phyloP scores from a whole-genome alignment of 306 rosid genomes.

The Inga laurina region DNA sequence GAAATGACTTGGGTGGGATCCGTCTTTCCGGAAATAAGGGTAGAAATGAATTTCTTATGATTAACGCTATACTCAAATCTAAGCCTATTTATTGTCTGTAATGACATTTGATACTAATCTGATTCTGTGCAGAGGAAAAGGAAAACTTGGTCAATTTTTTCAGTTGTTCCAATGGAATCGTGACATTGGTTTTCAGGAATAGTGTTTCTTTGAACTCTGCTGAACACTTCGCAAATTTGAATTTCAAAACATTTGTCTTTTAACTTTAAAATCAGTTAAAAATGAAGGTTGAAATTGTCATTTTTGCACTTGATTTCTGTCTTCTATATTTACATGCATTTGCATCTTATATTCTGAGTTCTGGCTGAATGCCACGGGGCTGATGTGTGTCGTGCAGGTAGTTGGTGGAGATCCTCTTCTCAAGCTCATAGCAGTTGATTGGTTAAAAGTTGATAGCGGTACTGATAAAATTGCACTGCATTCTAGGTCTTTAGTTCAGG shows the following conservation, averaged over 20 bases:
- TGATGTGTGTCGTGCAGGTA: conserved; percentile 47
- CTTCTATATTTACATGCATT: conserved; percentile 25
- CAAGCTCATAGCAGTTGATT: conserved; percentile 80
- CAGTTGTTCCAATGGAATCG: not conserved
- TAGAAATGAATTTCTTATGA: not conserved
- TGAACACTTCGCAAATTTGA: not conserved
- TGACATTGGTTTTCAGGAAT: not conserved
- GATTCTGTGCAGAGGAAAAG: conserved; percentile 9
- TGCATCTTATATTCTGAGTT: conserved; percentile 20
- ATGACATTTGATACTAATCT: not conserved
- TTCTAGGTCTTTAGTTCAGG: conserved; percentile 76
- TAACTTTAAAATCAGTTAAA: conserved; percentile 15
- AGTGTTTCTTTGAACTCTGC: conserved; percentile 28
- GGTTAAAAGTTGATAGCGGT: conserved; percentile 72
- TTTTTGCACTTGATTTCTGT: not conserved
- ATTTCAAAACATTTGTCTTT: conserved; percentile 6
- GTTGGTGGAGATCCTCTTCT: conserved; percentile 92
- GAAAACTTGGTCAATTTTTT: not conserved
- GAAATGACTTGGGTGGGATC: not conserved
- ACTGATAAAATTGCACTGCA: conserved; percentile 72
- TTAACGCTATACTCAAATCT: not conserved
- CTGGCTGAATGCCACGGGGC: conserved; percentile 23
- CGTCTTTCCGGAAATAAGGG: conserved; percentile 6
- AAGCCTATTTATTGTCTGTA: conserved; percentile 15
- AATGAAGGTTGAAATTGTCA: not conserved